Evolutionary conservation across 345 rosid genomes (phyloP).

Genomic region (Linum tenue): DNA sequence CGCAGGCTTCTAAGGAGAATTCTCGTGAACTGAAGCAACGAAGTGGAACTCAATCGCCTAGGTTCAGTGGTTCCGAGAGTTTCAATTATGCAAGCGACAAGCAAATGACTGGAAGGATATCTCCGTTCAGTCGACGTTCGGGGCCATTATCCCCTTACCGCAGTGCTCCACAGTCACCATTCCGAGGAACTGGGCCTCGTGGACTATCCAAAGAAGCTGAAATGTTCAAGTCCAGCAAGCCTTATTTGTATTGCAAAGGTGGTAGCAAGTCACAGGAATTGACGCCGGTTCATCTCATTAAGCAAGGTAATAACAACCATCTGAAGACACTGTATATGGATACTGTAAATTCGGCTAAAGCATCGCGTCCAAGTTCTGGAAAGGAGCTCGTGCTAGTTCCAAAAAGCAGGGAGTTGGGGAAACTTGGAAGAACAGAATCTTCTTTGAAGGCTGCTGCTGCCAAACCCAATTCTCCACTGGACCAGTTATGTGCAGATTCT

Average conservation of each 20-base stretch:
- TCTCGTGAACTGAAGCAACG: conserved; percentile 28
- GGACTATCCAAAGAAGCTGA: conserved; percentile 56
- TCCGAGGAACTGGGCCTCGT: conserved; percentile 32
- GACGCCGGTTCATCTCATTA: conserved; percentile 17
- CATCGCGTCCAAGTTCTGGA: conserved; percentile 17
- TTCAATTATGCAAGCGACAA: conserved; percentile 28
- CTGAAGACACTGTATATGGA: conserved; percentile 59
- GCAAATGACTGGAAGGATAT: conserved; percentile 30
- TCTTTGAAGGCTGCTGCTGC: conserved; percentile 18
- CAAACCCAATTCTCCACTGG: conserved; percentile 13
- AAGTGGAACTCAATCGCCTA: conserved; percentile 32
- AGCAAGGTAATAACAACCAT: conserved; percentile 23
- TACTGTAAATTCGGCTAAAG: conserved; percentile 33
- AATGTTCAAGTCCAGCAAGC: conserved; percentile 29
- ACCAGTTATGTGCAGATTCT: conserved; percentile 19
- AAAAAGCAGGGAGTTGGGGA: conserved; percentile 20
- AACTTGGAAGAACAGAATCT: conserved; percentile 9
- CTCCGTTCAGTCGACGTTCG: conserved; percentile 48
- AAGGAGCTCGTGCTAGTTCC: conserved; percentile 9
- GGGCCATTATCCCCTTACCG: conserved; percentile 45
- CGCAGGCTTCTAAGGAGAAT: conserved; percentile 39
- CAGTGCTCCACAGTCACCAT: conserved; percentile 44
- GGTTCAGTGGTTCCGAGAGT: conserved; percentile 33
- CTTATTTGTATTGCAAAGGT: conserved; percentile 23
- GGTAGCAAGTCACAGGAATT: conserved; percentile 47